A percentile compares a stretch with the other conserved stretches of the same genome.
These are phyloP conservation scores for Endogone sp. DNA, from an alignment of 192 early-diverging fungal species.

Conservation along the genomic window DNA sequence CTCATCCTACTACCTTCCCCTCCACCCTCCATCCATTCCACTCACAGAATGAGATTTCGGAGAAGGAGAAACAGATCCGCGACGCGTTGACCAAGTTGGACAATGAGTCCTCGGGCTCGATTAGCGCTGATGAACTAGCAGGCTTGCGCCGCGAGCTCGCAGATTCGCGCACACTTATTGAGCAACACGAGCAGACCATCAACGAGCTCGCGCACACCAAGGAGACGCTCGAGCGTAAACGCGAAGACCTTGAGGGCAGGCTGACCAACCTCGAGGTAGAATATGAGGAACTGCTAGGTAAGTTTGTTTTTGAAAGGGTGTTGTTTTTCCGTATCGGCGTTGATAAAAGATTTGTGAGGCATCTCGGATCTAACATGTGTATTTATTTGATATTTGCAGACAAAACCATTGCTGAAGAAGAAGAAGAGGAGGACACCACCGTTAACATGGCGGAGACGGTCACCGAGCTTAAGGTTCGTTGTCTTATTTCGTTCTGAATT, in stretches of 20 bases:
- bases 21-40: not conserved
- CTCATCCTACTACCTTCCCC: too few species aligned
- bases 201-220: conserved; percentile 58
- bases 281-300: conserved; percentile 71
- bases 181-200: conserved; percentile 62
- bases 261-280: conserved; percentile 69
- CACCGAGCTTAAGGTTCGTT: conserved; percentile 66
- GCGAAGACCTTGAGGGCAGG: conserved; percentile 65
- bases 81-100: conserved; percentile 64
- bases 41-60: conserved; percentile 49
- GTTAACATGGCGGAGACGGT: conserved; percentile 69
- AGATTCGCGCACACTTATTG: conserved; percentile 57
- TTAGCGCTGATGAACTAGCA: conserved; percentile 60
- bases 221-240: conserved; percentile 46
- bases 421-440: conserved; percentile 46
- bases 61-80: conserved; percentile 73
- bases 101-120: conserved; percentile 30
- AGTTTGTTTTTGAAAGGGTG: conserved; percentile 24
- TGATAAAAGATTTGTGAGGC: not conserved
- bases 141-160: conserved; percentile 68
- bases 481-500: not conserved
- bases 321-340: not conserved
- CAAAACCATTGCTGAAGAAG: conserved; percentile 66
- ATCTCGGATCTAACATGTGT: not conserved
- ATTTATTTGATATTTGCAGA: conserved; percentile 14